Conservation (phyloP, 352 stramenopile species). For the Peronospora farinosa region DNA sequence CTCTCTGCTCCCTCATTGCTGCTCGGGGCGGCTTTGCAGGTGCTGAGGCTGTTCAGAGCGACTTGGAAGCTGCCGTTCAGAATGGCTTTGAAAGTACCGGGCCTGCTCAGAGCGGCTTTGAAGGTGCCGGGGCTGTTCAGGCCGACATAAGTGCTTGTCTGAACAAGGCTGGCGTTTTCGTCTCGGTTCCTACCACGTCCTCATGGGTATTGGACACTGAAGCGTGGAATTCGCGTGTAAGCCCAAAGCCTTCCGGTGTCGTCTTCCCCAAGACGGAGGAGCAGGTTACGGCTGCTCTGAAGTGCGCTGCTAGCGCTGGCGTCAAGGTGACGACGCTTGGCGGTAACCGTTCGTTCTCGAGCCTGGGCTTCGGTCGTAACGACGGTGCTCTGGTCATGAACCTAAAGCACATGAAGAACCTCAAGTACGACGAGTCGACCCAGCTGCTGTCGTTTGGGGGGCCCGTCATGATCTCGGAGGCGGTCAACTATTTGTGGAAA, state of each 20-base stretch:
- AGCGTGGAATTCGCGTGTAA: constrained; percentile 27
- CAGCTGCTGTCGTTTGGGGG: constrained; percentile 22
- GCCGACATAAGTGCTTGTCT: constrained; percentile 15
- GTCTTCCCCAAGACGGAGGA: constrained; percentile 20
- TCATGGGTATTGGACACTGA: constrained; percentile 22
- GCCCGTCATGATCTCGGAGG: constrained; percentile 27
- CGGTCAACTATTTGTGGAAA: constrained; percentile 19
- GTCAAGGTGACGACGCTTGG: constrained; percentile 25
- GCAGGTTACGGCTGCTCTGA: constrained; percentile 17
- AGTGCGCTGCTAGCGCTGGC: constrained; percentile 18
- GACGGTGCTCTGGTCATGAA: constrained; percentile 26
- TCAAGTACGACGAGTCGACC: constrained; percentile 17
- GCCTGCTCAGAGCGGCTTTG: too few relatives aligned
- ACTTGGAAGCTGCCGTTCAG: too few relatives aligned
- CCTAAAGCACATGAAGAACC: constrained; percentile 19
- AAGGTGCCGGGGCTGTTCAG: constrained; percentile 1
- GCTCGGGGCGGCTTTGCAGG: constrained; percentile 13
- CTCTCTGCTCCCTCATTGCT: constrained; percentile 23
- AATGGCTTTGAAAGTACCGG: too few relatives aligned
- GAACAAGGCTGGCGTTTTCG: constrained; percentile 12
- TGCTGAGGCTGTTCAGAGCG: too few relatives aligned
- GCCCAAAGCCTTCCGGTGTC: constrained; percentile 17
- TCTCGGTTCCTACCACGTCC: constrained; percentile 20
- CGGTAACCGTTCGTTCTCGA: constrained; percentile 28
- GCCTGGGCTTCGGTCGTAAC: constrained; percentile 26